phyloP scores from a whole-genome alignment of 169 alveolate genomes.

The Eimeria acervulina region DNA sequence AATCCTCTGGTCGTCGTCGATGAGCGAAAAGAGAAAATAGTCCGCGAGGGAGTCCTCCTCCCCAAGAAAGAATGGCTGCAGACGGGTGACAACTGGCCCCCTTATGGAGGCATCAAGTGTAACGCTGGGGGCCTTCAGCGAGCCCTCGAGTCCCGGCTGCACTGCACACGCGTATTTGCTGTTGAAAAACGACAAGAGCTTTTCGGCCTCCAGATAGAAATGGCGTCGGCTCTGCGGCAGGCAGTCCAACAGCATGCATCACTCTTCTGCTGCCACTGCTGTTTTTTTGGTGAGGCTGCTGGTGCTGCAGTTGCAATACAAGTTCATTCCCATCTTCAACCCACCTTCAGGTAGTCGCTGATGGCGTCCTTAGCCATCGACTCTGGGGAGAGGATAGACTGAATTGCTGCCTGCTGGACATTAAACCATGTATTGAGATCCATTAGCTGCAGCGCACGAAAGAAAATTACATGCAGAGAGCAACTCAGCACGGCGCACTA shows the following conservation, averaged over 20 bases:
- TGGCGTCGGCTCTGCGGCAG: slow-evolving; percentile 69
- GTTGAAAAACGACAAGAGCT: slow-evolving; percentile 55
- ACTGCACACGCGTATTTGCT: background rate
- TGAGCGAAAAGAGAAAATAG: slow-evolving; percentile 48
- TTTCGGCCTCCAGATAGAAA: slow-evolving; percentile 64
- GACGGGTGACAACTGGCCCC: background rate
- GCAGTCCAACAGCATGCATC: slow-evolving; percentile 1
- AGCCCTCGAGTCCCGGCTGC: slow-evolving; percentile 30
- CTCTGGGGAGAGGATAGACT: slow-evolving; percentile 58
- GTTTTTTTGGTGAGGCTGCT: background rate
- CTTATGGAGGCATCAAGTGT: slow-evolving; percentile 57
- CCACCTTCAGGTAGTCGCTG: slow-evolving; percentile 64
- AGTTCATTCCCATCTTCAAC: background rate
- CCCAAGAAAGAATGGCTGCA: slow-evolving; percentile 67
- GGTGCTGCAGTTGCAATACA: background rate
- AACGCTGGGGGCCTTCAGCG: slow-evolving; percentile 26
- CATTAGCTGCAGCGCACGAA: slow-evolving; percentile 6
- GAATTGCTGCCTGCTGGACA: slow-evolving; percentile 63
- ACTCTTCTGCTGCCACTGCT: background rate
- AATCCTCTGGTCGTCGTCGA: slow-evolving; percentile 58
- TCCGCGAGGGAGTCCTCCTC: slow-evolving; percentile 73
- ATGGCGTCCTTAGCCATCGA: slow-evolving; percentile 59
- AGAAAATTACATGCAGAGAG: background rate
- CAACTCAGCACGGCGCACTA: background rate
- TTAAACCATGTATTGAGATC: slow-evolving; percentile 62